Evolutionary conservation across 2,329 filamentous ascomycete genomes (phyloP).

Genomic region (Mycogone perniciosa): DNA sequence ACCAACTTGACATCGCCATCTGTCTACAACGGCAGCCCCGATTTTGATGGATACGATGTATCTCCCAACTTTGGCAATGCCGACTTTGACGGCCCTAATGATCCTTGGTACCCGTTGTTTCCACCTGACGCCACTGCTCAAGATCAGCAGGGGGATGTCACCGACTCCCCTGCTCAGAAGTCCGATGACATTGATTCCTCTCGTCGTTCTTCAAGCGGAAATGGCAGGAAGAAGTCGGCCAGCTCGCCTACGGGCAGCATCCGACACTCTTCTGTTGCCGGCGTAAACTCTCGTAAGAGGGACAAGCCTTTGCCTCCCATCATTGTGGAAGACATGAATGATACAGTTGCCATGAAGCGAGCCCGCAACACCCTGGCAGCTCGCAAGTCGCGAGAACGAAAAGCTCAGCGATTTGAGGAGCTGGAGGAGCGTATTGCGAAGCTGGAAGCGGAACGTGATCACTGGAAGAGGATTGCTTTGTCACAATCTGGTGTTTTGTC

Average conservation of each 20-base stretch:
- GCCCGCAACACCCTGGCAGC: slow-evolving; percentile 90
- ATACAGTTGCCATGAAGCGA: slow-evolving; percentile 81
- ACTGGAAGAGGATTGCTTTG: slow-evolving; percentile 56
- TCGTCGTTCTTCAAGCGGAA: slow-evolving; percentile 32
- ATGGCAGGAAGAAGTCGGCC: slow-evolving; percentile 42
- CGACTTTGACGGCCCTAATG: slow-evolving; percentile 47
- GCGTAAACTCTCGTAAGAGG: slow-evolving; percentile 67
- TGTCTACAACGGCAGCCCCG: slow-evolving; percentile 70
- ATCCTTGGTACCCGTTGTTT: slow-evolving; percentile 69
- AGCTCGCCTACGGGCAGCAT: slow-evolving; percentile 35
- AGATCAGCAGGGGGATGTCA: slow-evolving; percentile 22
- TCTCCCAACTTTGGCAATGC: slow-evolving; percentile 67
- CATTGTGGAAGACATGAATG: slow-evolving; percentile 63
- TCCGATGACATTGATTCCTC: slow-evolving; percentile 45
- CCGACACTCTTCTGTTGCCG: slow-evolving; percentile 63
- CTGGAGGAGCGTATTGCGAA: slow-evolving; percentile 68
- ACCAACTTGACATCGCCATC: slow-evolving; percentile 83
- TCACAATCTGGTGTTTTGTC: slow-evolving; percentile 27
- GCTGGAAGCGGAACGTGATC: slow-evolving; percentile 58
- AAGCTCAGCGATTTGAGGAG: slow-evolving; percentile 67
- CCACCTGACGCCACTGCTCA: slow-evolving; percentile 40
- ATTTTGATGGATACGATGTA: slow-evolving; percentile 66
- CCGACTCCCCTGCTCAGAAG: slow-evolving; percentile 37
- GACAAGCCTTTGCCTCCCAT: slow-evolving; percentile 78
- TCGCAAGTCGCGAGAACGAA: slow-evolving; percentile 85